Evolutionary conservation across 192 early-diverging fungal species (phyloP), one percentile per base, ranked within the genome.

Genomic region (Rhizoclosmatium globosum): DNA sequence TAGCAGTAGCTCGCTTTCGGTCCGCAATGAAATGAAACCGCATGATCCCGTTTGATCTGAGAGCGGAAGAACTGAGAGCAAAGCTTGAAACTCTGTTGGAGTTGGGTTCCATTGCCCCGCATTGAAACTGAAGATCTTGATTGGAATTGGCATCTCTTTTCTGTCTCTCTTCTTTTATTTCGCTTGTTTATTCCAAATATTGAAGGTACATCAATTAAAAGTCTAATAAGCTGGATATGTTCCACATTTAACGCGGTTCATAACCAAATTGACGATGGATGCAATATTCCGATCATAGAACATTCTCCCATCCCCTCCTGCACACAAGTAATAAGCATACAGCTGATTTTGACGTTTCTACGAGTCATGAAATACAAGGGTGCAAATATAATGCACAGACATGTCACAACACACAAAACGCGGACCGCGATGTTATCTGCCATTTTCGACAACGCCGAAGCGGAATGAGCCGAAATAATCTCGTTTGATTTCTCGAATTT

Each of bases 321-420:
- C 56, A 3, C 64, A 67, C n/a, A 38, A 68, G 23, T 79, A 79
- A 79, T 79, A 56, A 4, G 69, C 77, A 47, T 19, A 44, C 39
- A 79, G 56, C 68, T 69, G 44, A 48, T 66, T 44, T 44, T 61
- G 15, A 71, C 77, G 21, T 70, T 71, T 31, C 60, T 71, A 4
- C 77, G 15, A 43, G 46, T 17, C 2, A 70, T n/a, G 17, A 79
- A 47, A 69, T 60, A 79, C 19, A 83, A 39, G 3, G 87, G 87
- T 9, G 64, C 69, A 2, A 81, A 80, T 7, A 88, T 79, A n/a
- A 88, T 82, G 81, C 87, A 88, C 4, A 86, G 75, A 53, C 85
- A 88, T 38, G 85, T 87, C 48, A 88, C 64, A 43, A 84, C 76
- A n/a, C 81, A 80, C 1, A 86, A 47, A 17, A 81, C 61, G 21